A percentile compares a stretch with the other conserved stretches of the same genome.
These are phyloP conservation scores for Citrullus mucosospermus DNA, from an alignment of 306 rosid species.

Conservation along the genomic window DNA sequence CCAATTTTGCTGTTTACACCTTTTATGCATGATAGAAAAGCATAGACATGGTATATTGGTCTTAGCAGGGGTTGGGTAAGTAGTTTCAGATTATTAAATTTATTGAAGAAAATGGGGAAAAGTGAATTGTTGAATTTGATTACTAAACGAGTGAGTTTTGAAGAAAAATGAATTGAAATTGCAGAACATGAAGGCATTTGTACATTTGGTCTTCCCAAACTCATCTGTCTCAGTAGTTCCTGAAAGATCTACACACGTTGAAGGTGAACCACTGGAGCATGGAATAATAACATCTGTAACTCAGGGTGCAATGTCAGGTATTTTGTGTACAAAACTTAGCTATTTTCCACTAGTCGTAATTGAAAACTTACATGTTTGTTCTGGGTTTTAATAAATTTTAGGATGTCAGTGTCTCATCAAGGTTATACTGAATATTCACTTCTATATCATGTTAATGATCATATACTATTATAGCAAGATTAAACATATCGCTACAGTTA, in stretches of 20 bases:
- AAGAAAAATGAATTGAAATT: background rate
- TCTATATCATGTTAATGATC: background rate
- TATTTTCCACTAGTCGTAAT: background rate
- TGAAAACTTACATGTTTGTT: background rate
- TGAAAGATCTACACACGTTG: conserved; percentile 24
- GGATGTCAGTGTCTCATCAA: background rate
- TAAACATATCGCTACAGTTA: background rate
- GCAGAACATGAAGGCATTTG: conserved; percentile 76
- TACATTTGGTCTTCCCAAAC: conserved; percentile 84
- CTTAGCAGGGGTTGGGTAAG: background rate
- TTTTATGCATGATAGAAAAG: background rate
- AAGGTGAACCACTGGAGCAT: conserved; percentile 55
- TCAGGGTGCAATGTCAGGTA: conserved; percentile 89
- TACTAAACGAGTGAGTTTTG: background rate
- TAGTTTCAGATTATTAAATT: background rate
- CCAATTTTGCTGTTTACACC: background rate
- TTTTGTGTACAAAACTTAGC: background rate
- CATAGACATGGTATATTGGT: background rate
- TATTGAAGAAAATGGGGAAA: background rate
- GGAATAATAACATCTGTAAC: conserved; percentile 86
- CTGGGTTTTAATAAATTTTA: background rate
- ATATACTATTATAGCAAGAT: background rate
- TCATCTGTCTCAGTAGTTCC: conserved; percentile 33
- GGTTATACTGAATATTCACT: background rate
- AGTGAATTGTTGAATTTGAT: background rate